Conservation (phyloP, 2,329 filamentous ascomycete genomes). For the Fusarium begoniae region DNA sequence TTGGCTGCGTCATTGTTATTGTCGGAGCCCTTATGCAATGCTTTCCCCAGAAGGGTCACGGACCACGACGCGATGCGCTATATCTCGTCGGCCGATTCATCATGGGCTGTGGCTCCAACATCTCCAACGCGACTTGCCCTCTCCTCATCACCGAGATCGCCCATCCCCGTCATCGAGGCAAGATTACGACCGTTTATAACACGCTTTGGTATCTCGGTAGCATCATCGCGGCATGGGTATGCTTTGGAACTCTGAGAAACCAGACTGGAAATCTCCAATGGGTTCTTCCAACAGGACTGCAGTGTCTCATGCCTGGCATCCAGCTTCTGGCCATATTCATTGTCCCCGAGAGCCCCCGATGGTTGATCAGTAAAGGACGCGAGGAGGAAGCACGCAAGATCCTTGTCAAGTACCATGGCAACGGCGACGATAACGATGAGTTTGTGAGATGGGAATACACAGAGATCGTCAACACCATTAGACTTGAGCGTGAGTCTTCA, state of each 20-base stretch:
- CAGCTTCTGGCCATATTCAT: conserved; percentile 34
- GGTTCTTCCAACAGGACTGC: conserved; percentile 33
- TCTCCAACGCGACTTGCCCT: conserved; percentile 38
- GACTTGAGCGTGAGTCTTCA: conserved; percentile 26
- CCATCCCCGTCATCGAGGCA: conserved; percentile 34
- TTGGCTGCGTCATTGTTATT: conserved; percentile 33
- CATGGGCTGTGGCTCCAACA: conserved; percentile 39
- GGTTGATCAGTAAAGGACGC: conserved; percentile 35
- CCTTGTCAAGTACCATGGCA: conserved; percentile 38
- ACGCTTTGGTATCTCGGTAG: conserved; percentile 39
- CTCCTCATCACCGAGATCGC: conserved; percentile 38
- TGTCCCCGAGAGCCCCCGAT: conserved; percentile 35
- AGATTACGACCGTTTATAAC: conserved; percentile 39
- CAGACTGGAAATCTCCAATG: conserved; percentile 32
- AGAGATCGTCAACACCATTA: conserved; percentile 33
- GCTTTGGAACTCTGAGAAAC: conserved; percentile 30
- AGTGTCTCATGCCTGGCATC: conserved; percentile 36
- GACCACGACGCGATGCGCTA: conserved; percentile 22
- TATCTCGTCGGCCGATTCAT: conserved; percentile 37
- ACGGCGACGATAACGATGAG: conserved; percentile 18
- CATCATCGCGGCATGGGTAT: conserved; percentile 36
- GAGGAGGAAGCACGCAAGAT: conserved; percentile 34
- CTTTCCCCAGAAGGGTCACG: conserved; percentile 19
- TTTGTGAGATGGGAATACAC: conserved; percentile 34
- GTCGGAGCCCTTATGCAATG: conserved; percentile 36